Evolutionary conservation across 768 basidiomycete species (phyloP), one percentile per base, ranked within the genome.

Genomic region (Leccinum pellstonianum): DNA sequence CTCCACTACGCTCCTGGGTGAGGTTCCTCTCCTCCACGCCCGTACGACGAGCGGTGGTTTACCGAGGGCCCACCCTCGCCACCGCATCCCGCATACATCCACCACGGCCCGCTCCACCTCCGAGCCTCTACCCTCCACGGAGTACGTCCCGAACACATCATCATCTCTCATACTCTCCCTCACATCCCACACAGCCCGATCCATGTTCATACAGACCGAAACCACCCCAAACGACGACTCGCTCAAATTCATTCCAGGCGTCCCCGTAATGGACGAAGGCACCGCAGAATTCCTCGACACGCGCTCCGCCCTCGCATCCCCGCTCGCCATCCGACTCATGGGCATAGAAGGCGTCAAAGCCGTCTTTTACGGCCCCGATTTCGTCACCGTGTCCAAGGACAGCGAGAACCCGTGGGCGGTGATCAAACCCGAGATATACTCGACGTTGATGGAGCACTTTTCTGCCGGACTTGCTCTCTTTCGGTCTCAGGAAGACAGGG

Each of bases 131-230:
- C 17, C 73, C 76, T 37, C 63, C 68, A 35, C 71, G 74, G 47
- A 76, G 82, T 83, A 59, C 25, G 4, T 56, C 21, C 15, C 3
- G 43, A 10, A 12, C 7, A 14, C 21, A 15, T 4, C 5, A 29
- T 29, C 27, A 8, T 14, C 11, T 15, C 25, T 46, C 43, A n/a
- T 10, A 21, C 1, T 57, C 10, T 12, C 33, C 8, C 21, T 60
- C 15, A 60, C 29, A 17, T 17, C 11, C 5, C 43, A 43, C n/a
- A 19, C 27, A 93, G 91, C 77, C 35, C 86, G 95, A 23, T 88
- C 90, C 56, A 96, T 98, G 95, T 98, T 98, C 79, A 97, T 98
- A 58, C 97, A 99, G 76, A 98, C 96, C 5, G 95, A 98, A 77
- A 86, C 87, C 10, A 99, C 97, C 0, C 97, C 97, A 0, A 99